Evolutionary conservation across 192 early-diverging fungal genomes (phyloP), one percentile per base, ranked within the genome.

Genomic region (Rhizophagus sp.): DNA sequence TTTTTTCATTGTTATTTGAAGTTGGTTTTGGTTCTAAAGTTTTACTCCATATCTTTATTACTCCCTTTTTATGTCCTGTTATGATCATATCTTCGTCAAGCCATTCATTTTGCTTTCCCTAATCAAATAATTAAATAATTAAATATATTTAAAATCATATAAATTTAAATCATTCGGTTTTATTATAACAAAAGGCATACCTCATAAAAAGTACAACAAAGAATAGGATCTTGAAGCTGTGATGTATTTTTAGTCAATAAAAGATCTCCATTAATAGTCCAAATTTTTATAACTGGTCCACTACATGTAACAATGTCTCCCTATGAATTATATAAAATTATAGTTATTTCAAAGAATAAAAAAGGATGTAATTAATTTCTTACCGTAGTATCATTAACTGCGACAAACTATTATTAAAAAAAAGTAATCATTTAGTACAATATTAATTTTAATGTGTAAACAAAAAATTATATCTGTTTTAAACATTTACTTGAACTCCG

Each of bases 231-330:
- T 13, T 83, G 79, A 73, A 82, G 82, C 66, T 86, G 84, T 24
- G 83, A 84, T 11, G 86, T 78, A 64, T 83, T 85, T 65, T 89
- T 89, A 72, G 85, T 80, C 19, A 91, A 47, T n/a, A 90, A 84
- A 61, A 90, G 81, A 67, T 91, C 90, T 13, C 91, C 91, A 79
- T 92, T 92, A 49, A 92, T 85, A 11, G 85, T 85, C 89, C 89
- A 92, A 3, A 92, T 79, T n/a, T 88, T 81, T 34, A 92, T 75
- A n/a, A 84, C 77, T 27, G 86, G 82, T 17, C 87, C 87, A 62
- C 88, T 91, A 34, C 90, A 91, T 2, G 90, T 90, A 15, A 85
- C 84, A 82, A 92, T 92, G 77, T 92, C 90, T 22, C 91, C 91
- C 82, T 89, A 49, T 75, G 17, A 62, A 65, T 41, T 7, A 41